Conservation (phyloP, 106 monocot species). For the Dactylorhiza incarnata region DNA sequence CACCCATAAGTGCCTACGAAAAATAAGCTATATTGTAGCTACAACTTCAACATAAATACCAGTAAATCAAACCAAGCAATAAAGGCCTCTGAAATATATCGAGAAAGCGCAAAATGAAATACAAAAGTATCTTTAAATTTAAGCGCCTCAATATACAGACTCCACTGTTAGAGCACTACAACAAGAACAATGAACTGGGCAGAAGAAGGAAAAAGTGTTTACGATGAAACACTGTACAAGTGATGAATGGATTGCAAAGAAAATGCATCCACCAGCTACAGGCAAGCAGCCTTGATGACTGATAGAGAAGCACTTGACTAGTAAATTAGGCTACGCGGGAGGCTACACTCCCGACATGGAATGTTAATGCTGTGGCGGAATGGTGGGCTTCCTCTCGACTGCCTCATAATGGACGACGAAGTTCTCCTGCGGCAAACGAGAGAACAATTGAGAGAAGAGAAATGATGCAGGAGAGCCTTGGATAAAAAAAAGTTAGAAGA, state of each 20-base stretch:
- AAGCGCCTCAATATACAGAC: too few relatives aligned
- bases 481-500: neutral
- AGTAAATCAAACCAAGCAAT: too few relatives aligned
- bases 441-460: neutral
- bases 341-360: constrained; percentile 11
- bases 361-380: constrained; percentile 37
- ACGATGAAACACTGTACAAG: neutral
- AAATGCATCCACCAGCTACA: neutral
- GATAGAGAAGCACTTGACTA: neutral
- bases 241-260: neutral
- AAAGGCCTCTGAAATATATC: too few relatives aligned
- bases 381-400: constrained; percentile 67
- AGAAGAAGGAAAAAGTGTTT: neutral
- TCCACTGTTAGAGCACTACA: neutral
- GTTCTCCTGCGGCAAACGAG: constrained; percentile 55
- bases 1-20: too few relatives aligned
- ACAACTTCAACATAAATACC: too few relatives aligned
- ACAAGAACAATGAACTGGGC: neutral
- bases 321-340: neutral
- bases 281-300: constrained; percentile 1
- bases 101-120: too few relatives aligned
- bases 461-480: neutral
- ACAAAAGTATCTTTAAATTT: too few relatives aligned
- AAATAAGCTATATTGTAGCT: too few relatives aligned
- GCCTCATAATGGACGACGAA: constrained; percentile 63